Conservation (phyloP, 2,329 filamentous ascomycete genomes). For the Colletotrichum nymphaeae region DNA sequence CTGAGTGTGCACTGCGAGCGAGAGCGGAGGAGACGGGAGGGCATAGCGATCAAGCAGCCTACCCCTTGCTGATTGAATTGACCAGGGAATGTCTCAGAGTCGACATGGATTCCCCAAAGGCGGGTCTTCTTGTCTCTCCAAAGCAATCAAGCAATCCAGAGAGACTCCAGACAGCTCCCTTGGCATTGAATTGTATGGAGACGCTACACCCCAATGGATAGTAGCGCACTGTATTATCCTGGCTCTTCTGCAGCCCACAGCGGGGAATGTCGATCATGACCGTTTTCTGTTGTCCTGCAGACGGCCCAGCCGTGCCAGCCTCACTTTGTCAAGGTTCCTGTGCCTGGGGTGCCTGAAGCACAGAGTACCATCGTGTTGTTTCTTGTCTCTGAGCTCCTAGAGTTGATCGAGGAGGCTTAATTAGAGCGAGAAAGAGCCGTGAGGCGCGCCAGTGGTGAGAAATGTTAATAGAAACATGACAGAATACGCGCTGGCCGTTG, state of each 20-base stretch:
- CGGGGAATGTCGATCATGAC: conserved; percentile 43
- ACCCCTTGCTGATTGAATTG: conserved; percentile 26
- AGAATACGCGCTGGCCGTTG: conserved; percentile 1
- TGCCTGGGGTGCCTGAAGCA: conserved; percentile 27
- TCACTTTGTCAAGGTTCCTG: conserved; percentile 29
- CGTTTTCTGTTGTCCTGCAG: conserved; percentile 38
- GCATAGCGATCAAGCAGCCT: conserved; percentile 19
- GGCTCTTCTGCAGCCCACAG: conserved; percentile 39
- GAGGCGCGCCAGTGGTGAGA: conserved; percentile 35
- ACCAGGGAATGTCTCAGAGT: conserved; percentile 49
- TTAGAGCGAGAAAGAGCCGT: conserved; percentile 48
- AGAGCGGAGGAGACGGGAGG: conserved; percentile 20
- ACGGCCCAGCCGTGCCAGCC: conserved; percentile 35
- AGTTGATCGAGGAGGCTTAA: conserved; percentile 34
- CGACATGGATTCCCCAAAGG: conserved; percentile 47
- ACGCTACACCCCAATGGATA: conserved; percentile 21
- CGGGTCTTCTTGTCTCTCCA: conserved; percentile 17
- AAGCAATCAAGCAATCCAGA: conserved; percentile 27
- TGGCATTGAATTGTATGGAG: conserved; percentile 31
- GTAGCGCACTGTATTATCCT: conserved; percentile 29
- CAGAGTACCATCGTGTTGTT: conserved; percentile 19
- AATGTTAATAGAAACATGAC: neutral
- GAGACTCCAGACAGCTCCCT: conserved; percentile 31
- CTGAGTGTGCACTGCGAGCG: conserved; percentile 7
- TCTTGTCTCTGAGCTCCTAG: conserved; percentile 15